A percentile compares a stretch with the other conserved stretches of the same genome.
These are phyloP conservation scores for Centrapalus pauciflorus DNA, from an alignment of 129 eudicot genomes.

Conservation along the genomic window DNA sequence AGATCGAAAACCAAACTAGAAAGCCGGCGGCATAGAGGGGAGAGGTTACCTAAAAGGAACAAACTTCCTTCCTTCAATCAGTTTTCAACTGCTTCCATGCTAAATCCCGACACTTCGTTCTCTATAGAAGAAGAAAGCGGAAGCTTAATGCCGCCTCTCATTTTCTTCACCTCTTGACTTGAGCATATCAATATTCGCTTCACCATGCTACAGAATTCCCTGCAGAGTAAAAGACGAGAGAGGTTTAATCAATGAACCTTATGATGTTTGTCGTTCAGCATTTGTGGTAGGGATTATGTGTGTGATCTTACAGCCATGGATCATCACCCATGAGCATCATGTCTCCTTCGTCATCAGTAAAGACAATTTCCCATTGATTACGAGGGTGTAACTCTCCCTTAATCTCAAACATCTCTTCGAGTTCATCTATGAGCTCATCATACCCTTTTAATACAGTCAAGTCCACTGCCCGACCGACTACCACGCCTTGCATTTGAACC, in stretches of 20 bases:
- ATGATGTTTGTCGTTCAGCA: not conserved
- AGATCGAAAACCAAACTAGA: conserved; percentile 7
- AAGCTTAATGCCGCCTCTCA: conserved; percentile 52
- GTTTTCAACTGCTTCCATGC: conserved; percentile 37
- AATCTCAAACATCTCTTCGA: conserved; percentile 86
- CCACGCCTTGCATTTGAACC: conserved; percentile 99
- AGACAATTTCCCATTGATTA: conserved; percentile 74
- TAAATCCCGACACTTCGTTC: conserved; percentile 44
- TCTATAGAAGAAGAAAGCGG: conserved; percentile 34
- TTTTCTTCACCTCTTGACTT: conserved; percentile 80
- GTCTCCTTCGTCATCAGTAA: conserved; percentile 40
- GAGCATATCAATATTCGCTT: conserved; percentile 60
- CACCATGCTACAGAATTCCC: conserved; percentile 82
- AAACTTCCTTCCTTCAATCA: not conserved
- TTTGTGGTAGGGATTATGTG: not conserved
- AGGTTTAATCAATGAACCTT: not conserved
- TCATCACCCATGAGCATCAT: conserved; percentile 40
- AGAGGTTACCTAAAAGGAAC: conserved; percentile 7
- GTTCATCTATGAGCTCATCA: conserved; percentile 64
- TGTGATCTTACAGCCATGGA: conserved; percentile 39
- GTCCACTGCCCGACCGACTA: conserved; percentile 98
- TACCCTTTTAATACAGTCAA: conserved; percentile 65
- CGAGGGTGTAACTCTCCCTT: conserved; percentile 66
- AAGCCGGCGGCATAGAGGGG: conserved; percentile 14
- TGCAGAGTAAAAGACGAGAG: conserved; percentile 11